Evolutionary conservation across 768 basidiomycete genomes (phyloP).

Genomic region (Tricholoma terreum): DNA sequence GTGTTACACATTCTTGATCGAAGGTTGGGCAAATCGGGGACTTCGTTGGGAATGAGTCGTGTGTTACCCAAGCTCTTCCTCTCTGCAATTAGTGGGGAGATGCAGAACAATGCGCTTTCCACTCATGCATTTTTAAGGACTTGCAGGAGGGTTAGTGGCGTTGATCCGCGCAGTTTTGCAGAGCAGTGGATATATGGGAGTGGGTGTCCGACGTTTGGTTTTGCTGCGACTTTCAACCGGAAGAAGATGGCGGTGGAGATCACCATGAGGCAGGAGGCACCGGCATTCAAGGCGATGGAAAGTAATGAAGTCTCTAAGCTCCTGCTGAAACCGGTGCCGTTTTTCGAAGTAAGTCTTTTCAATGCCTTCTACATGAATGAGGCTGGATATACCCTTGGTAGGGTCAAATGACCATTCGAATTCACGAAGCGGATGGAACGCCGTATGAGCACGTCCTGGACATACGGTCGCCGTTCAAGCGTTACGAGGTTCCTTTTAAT

Average conservation of each 20-base stretch:
- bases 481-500: slow-evolving; percentile 98
- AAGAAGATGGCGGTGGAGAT: slow-evolving; percentile 99
- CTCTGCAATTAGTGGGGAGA: slow-evolving; percentile 88
- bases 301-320: slow-evolving; percentile 64
- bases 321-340: slow-evolving; percentile 75
- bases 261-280: slow-evolving; percentile 85
- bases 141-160: slow-evolving; percentile 91
- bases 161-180: slow-evolving; percentile 87
- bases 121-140: slow-evolving; percentile 89
- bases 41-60: slow-evolving; percentile 89
- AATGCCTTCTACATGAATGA: neutral
- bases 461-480: slow-evolving; percentile 81
- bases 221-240: slow-evolving; percentile 89
- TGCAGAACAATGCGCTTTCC: slow-evolving; percentile 79
- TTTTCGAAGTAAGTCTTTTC: slow-evolving; percentile 71
- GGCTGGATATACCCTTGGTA: slow-evolving; percentile 24
- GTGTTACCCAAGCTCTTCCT: slow-evolving; percentile 94
- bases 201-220: slow-evolving; percentile 89
- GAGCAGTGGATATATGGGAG: slow-evolving; percentile 99
- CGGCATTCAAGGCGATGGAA: slow-evolving; percentile 71
- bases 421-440: slow-evolving; percentile 98
- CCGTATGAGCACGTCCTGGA: slow-evolving; percentile 98
- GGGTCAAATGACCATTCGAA: slow-evolving; percentile 98
- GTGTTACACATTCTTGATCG: slow-evolving; percentile 95
- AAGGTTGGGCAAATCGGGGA: slow-evolving; percentile 90